These are phyloP conservation scores for Dictyostelium discoideum DNA, from an alignment of 78 protist genomes.

Conservation along the genomic window DNA sequence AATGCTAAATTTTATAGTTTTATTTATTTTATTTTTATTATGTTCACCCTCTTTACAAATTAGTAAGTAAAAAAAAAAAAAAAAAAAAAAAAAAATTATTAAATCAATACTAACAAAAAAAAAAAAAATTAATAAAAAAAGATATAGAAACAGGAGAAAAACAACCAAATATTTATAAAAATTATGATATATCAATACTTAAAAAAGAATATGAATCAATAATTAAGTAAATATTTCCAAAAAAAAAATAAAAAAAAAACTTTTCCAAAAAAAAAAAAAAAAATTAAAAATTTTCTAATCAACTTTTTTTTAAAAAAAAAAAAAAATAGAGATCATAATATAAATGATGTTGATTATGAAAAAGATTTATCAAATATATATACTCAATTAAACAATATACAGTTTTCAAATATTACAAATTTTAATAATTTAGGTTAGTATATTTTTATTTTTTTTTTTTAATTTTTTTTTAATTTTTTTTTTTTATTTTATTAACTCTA, in stretches of 20 bases:
- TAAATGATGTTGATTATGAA: slow-evolving; percentile 29
- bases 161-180: slow-evolving; percentile 11
- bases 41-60: neutral
- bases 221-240: slow-evolving; percentile 16
- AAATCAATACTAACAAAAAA: too few relatives aligned
- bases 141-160: neutral
- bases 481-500: neutral
- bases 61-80: neutral
- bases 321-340: slow-evolving; percentile 6
- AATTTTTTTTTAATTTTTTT: neutral
- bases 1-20: neutral
- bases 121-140: neutral
- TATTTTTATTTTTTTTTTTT: neutral
- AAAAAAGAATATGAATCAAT: slow-evolving; percentile 66
- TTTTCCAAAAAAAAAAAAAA: neutral
- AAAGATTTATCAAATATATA: slow-evolving; percentile 27
- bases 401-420: neutral
- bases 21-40: neutral
- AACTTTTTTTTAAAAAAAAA: neutral
- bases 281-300: neutral
- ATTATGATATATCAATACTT: slow-evolving; percentile 31
- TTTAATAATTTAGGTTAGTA: neutral
- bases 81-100: neutral
- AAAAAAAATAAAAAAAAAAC: neutral
- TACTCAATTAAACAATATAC: slow-evolving; percentile 30